Evolutionary conservation across 192 early-diverging fungal species (phyloP).

Genomic region (Backusella tuberculispora): DNA sequence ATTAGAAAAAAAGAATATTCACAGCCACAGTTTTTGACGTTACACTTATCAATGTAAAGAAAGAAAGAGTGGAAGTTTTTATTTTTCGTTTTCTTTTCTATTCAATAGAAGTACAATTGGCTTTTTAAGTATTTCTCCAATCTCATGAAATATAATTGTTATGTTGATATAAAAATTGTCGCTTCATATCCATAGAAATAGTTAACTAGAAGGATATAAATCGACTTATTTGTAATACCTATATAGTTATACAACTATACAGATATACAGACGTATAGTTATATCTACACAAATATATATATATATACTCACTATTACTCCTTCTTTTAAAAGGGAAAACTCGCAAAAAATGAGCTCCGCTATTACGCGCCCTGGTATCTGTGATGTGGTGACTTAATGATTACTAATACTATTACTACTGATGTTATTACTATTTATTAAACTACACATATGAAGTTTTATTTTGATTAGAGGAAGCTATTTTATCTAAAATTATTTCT

Average conservation of each 20-base stretch:
- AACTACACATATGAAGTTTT: neutral
- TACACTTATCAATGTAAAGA: neutral
- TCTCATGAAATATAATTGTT: neutral
- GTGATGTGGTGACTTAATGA: neutral
- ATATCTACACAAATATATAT: too few relatives aligned
- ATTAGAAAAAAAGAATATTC: neutral
- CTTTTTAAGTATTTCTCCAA: neutral
- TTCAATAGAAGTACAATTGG: neutral
- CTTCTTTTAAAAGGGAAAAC: too few relatives aligned
- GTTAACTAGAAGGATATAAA: too few relatives aligned
- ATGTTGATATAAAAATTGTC: too few relatives aligned
- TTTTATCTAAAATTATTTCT: neutral
- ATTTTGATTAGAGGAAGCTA: neutral
- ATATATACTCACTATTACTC: too few relatives aligned
- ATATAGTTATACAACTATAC: too few relatives aligned
- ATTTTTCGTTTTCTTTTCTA: neutral
- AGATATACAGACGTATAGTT: too few relatives aligned
- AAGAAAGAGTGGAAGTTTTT: neutral
- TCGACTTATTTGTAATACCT: neutral
- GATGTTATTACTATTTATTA: neutral
- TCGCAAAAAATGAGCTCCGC: neutral
- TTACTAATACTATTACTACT: neutral
- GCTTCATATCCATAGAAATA: too few relatives aligned
- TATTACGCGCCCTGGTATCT: neutral
- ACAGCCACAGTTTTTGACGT: conserved; percentile 10